Evolutionary conservation across 768 basidiomycete genomes (phyloP), one percentile per base, ranked within the genome.

Genomic region (Cubamyces lactineus): DNA sequence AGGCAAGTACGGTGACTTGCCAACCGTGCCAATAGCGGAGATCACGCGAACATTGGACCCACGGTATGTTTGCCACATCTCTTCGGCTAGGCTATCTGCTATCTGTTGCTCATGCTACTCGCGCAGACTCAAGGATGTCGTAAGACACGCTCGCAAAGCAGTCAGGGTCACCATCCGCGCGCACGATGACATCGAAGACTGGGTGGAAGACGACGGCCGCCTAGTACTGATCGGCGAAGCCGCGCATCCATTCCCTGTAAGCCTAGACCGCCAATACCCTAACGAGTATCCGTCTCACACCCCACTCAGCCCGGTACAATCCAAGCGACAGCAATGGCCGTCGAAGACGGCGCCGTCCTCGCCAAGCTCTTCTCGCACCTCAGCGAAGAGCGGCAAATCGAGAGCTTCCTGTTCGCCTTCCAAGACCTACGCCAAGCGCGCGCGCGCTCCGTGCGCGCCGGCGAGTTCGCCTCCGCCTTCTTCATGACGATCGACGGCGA

Each of bases 291-390:
- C 28, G 28, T 43, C 40, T 30, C 21, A 19, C 24, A n/a, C 13
- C 50, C 46, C 13, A 46, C n/a, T 24, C 21, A 76, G 74, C 73
- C 75, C 8, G 73, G 73, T 4, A 56, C 69, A 2, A 63, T 73
- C 13, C 77, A 78, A 56, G 71, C 69, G 11, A 65, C 71, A 13
- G 72, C 73, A n/a, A 76, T 77, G 73, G 73, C 70, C 5, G 57
- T 77, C 21, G 77, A 79, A 48, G 77, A 79, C 54, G 75, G 76
- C 4, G 75, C 75, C 8, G 74, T 78, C 2, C 69, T 79, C 16
- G 76, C 72, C 38, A 75, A 73, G 61, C 67, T 79, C 30, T 78
- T 79, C 69, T 71, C 74, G 4, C 75, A 74, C 54, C 67, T 77
- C 16, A 65, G 64, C 53, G 46, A 51, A 15, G 59, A 65, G n/a